phyloP scores from a whole-genome alignment of 805 yeast species.

The Schwanniomyces polymorphus region DNA sequence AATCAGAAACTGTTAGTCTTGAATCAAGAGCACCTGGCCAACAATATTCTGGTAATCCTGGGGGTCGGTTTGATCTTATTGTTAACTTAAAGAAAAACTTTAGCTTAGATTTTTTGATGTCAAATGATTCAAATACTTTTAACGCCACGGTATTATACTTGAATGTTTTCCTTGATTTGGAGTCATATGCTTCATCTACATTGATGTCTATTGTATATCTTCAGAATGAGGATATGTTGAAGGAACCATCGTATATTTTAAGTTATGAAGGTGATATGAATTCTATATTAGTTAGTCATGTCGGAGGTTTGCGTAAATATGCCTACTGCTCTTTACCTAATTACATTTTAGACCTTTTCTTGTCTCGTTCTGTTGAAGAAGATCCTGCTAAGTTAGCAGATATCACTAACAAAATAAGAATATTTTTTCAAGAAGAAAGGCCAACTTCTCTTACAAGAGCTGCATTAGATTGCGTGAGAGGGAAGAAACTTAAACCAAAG shows the following conservation, averaged over 20 bases:
- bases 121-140: slow-evolving; percentile 31
- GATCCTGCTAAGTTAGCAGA: slow-evolving; percentile 6
- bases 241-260: slow-evolving; percentile 31
- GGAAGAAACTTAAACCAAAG: slow-evolving; percentile 26
- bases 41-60: slow-evolving; percentile 10
- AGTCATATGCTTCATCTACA: slow-evolving; percentile 12
- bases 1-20: background rate
- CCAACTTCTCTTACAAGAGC: slow-evolving; percentile 23
- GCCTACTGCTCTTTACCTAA: slow-evolving; percentile 41
- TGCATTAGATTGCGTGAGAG: slow-evolving; percentile 28
- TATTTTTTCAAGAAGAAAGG: slow-evolving; percentile 14
- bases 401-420: slow-evolving; percentile 11
- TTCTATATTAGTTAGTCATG: slow-evolving; percentile 33
- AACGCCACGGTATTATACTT: slow-evolving; percentile 35
- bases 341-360: slow-evolving; percentile 19
- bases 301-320: slow-evolving; percentile 43
- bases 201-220: slow-evolving; percentile 24
- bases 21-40: slow-evolving; percentile 1
- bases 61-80: slow-evolving; percentile 30
- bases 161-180: slow-evolving; percentile 32
- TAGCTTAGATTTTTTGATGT: slow-evolving; percentile 27
- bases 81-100: slow-evolving; percentile 38
- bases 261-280: slow-evolving; percentile 22
- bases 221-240: slow-evolving; percentile 12
- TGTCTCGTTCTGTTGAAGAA: slow-evolving; percentile 2